Conservation (phyloP, 768 basidiomycete species). For the Boletus coccyginus region DNA sequence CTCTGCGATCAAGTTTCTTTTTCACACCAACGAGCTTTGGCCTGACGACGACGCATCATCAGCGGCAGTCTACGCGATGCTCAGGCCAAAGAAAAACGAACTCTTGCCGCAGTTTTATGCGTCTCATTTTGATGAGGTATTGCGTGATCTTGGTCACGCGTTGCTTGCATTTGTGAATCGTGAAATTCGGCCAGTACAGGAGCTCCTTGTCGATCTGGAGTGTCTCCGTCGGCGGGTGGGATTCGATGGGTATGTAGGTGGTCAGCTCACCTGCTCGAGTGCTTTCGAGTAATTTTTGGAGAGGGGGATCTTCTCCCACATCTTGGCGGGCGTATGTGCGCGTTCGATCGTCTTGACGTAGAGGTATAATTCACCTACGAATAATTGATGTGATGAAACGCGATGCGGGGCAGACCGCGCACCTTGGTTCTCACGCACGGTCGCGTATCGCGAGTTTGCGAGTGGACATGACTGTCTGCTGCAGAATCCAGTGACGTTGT, state of each 20-base stretch:
- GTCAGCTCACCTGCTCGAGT: constrained; percentile 74
- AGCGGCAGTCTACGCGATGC: not conserved
- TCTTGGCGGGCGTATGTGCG: constrained; percentile 91
- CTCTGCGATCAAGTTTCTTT: constrained; percentile 94
- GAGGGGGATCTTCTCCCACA: constrained; percentile 96
- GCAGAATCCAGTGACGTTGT: constrained; percentile 96
- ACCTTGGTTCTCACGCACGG: constrained; percentile 97
- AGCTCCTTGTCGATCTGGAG: constrained; percentile 89
- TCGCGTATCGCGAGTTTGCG: constrained; percentile 97
- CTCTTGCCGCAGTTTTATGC: constrained; percentile 83
- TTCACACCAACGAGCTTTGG: constrained; percentile 93
- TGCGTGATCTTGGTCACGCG: constrained; percentile 98
- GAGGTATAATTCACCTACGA: constrained; percentile 78
- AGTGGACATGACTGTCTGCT: constrained; percentile 93
- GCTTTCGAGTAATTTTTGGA: constrained; percentile 95
- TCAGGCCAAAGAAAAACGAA: constrained; percentile 38
- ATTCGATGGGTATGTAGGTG: not conserved
- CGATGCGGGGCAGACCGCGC: constrained; percentile 8
- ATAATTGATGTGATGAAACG: not conserved
- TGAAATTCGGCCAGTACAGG: constrained; percentile 98
- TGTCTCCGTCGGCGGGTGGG: not conserved
- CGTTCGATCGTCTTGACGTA: constrained; percentile 98
- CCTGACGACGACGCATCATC: constrained; percentile 38
- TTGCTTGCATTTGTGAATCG: constrained; percentile 99
- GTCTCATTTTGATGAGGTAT: constrained; percentile 97